Evolutionary conservation across 2,329 filamentous ascomycete genomes (phyloP).

Genomic region (Fusarium sp.): DNA sequence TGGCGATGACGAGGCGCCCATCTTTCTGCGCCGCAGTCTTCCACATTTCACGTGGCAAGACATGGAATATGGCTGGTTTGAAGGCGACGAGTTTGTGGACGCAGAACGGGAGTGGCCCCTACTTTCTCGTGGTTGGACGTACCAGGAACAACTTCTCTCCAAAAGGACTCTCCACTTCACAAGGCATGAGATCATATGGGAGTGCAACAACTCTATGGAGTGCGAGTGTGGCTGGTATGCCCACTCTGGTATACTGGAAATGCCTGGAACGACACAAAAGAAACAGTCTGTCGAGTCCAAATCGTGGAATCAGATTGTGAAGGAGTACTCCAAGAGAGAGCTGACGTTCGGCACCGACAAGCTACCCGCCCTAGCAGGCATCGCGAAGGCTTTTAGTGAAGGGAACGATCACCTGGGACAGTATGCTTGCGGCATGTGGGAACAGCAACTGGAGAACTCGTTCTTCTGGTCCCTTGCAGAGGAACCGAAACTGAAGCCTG

Average conservation of each 20-base stretch:
- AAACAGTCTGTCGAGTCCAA: background rate
- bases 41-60: background rate
- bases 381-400: background rate
- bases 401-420: background rate
- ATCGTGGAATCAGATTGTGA: background rate
- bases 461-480: background rate
- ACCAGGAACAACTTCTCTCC: background rate
- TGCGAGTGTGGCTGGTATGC: background rate
- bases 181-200: background rate
- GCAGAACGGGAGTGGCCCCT: background rate
- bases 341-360: background rate
- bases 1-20: background rate
- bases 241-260: background rate
- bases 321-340: slow-evolving; percentile 1
- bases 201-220: background rate
- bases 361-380: background rate
- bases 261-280: background rate
- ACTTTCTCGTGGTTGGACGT: background rate
- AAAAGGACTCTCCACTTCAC: background rate
- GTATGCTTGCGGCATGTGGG: background rate
- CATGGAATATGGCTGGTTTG: background rate
- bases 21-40: background rate
- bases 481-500: background rate
- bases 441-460: background rate
- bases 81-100: background rate